Base-by-base conservation (phyloP, 2,329 filamentous ascomycete genomes). In the Neofusicoccum ribis region DNA sequence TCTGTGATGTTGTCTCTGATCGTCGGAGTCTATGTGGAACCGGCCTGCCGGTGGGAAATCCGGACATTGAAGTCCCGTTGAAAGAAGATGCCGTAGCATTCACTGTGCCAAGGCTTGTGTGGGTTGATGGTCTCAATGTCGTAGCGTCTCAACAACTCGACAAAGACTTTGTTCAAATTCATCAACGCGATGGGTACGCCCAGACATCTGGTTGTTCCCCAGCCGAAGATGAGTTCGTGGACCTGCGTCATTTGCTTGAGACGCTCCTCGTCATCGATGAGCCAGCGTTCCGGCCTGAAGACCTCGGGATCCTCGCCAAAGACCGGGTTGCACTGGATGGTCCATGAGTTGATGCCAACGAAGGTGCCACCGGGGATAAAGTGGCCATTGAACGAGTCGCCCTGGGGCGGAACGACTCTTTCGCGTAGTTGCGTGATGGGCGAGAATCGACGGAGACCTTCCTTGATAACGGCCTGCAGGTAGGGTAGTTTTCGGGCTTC, bases 401-500 rank as follows among this genome's bases (percentile, higher is more conserved):
- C 76, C 17, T 66, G 69, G 20, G 70, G 62, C 0, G 77, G 77
- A 1, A 74, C 70, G 11, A 77, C 66, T 41, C 72, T 73, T 0
- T 72, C 72, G 60, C 77, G 73, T 34, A 77, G 62, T 39, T 74
- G 74, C 27, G 71, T 71, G 12, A 72, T 68, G 3, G 77, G 76
- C 3, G 81, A 81, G 60, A 81, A 80, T 37, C 83, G 74, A 15
- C 82, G 74, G 46, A 84, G 69, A 6, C 74, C 80, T 69, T 84
- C 82, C 37, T 81, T 81, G 61, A 84, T 77, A 43, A 81, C 80
- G 3, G 81, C 81, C 64, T 77, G 73, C 3, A 84, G 70, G 66
- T 83, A 83, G 0, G 80, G 79, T 1, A 83, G 70, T 9, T 72
- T 67, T 20, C 72, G 73, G n/a, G 72, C 74, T 4, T 78, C 79